These are phyloP conservation scores for Metschnikowia shivogae DNA, from an alignment of 805 yeast species.

Conservation along the genomic window DNA sequence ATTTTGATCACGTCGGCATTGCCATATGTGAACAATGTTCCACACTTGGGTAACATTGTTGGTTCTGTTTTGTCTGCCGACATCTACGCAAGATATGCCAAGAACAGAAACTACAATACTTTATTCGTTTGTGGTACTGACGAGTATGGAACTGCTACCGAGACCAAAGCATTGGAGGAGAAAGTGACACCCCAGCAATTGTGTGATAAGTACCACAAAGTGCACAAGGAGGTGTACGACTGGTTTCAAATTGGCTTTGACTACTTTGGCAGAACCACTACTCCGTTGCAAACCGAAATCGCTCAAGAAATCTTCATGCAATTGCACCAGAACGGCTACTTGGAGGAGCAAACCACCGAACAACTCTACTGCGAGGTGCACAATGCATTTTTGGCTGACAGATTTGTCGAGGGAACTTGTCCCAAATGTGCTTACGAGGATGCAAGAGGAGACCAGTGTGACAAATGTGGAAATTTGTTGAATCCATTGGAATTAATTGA, in stretches of 20 bases:
- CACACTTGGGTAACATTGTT: slow-evolving; percentile 94
- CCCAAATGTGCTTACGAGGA: slow-evolving; percentile 93
- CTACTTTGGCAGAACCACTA: slow-evolving; percentile 94
- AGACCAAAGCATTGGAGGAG: slow-evolving; percentile 95
- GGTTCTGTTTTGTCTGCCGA: slow-evolving; percentile 96
- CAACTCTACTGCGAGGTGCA: slow-evolving; percentile 92
- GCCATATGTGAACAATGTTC: slow-evolving; percentile 97
- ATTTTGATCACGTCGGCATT: slow-evolving; percentile 90
- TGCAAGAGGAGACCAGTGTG: slow-evolving; percentile 99
- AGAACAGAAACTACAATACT: slow-evolving; percentile 83
- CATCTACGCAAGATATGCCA: slow-evolving; percentile 84
- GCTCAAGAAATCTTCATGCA: slow-evolving; percentile 89
- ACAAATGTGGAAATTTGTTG: slow-evolving; percentile 84
- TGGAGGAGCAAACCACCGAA: slow-evolving; percentile 83
- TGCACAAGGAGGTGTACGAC: slow-evolving; percentile 87
- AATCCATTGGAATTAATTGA: slow-evolving; percentile 91
- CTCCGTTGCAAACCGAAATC: slow-evolving; percentile 84
- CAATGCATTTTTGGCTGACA: slow-evolving; percentile 87
- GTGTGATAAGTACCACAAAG: slow-evolving; percentile 83
- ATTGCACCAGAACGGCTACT: slow-evolving; percentile 66
- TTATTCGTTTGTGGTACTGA: slow-evolving; percentile 94
- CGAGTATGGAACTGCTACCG: slow-evolving; percentile 99
- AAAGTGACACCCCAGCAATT: slow-evolving; percentile 81
- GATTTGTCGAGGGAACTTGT: slow-evolving; percentile 96
- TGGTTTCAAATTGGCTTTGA: slow-evolving; percentile 97